Conservation (phyloP, 805 yeast species). For the Scheffersomyces stipitis region DNA sequence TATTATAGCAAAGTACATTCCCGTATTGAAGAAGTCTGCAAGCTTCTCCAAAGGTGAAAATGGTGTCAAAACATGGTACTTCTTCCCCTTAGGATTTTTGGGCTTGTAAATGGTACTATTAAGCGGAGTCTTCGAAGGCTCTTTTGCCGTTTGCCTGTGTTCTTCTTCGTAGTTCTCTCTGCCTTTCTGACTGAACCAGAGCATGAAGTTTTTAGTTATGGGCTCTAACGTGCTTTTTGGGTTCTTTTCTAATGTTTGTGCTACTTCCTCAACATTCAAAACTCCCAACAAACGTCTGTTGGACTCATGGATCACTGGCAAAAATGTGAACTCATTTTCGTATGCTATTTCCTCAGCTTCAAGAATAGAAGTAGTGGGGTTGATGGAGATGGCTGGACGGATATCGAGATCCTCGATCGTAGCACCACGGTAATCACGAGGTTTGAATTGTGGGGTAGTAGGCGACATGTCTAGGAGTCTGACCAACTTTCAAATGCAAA, state of each 20-base stretch:
- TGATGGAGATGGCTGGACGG: slow-evolving; percentile 55
- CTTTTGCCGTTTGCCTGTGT: slow-evolving; percentile 5
- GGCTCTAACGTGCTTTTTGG: slow-evolving; percentile 23
- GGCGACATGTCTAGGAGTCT: neutral
- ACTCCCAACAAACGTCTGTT: slow-evolving; percentile 50
- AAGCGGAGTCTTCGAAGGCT: slow-evolving; percentile 14
- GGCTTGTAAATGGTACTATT: slow-evolving; percentile 38
- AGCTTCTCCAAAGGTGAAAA: slow-evolving; percentile 54
- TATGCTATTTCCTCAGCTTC: slow-evolving; percentile 55
- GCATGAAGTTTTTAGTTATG: slow-evolving; percentile 36
- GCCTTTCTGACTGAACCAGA: slow-evolving; percentile 42
- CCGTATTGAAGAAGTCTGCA: slow-evolving; percentile 48
- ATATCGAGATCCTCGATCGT: slow-evolving; percentile 60
- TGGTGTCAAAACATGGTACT: slow-evolving; percentile 50
- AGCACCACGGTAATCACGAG: slow-evolving; percentile 47
- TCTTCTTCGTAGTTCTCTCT: slow-evolving; percentile 31
- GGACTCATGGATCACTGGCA: slow-evolving; percentile 52
- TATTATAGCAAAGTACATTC: slow-evolving; percentile 55
- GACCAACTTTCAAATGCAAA: neutral
- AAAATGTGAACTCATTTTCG: slow-evolving; percentile 52
- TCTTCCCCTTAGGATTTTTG: slow-evolving; percentile 23
- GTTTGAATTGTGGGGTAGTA: slow-evolving; percentile 17
- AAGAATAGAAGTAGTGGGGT: slow-evolving; percentile 46
- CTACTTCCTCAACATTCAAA: slow-evolving; percentile 43
- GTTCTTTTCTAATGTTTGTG: slow-evolving; percentile 26